Conservation (phyloP, 768 basidiomycete genomes). For the Xerocomellus amylosporus region DNA sequence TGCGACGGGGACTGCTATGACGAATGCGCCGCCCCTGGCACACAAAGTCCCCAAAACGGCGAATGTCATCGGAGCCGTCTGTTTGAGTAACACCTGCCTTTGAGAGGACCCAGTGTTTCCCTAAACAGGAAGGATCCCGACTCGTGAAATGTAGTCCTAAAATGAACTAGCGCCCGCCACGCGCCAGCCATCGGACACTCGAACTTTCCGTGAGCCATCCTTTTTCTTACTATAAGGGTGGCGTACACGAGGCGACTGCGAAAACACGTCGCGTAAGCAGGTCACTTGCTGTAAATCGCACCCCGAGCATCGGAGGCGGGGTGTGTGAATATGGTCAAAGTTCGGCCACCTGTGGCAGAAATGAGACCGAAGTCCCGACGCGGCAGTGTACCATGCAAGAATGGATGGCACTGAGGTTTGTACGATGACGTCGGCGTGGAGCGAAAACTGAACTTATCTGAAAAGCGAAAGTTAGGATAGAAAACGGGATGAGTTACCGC, state of each 20-base stretch:
- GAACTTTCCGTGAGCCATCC: background rate
- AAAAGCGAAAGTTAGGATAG: background rate
- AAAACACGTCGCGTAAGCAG: background rate
- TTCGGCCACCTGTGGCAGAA: background rate
- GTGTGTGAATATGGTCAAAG: background rate
- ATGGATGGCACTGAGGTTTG: background rate
- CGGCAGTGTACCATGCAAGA: background rate
- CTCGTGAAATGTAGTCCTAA: background rate
- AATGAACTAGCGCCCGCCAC: conserved; percentile 8
- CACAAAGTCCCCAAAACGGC: background rate
- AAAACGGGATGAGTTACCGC: background rate
- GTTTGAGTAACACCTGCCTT: conserved; percentile 17
- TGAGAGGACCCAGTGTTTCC: background rate
- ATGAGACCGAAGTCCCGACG: background rate
- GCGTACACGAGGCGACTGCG: background rate
- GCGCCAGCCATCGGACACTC: conserved; percentile 4
- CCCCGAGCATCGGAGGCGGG: background rate
- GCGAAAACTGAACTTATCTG: background rate
- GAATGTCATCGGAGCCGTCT: conserved; percentile 7
- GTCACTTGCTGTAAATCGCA: conserved; percentile 22
- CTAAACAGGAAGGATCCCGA: background rate
- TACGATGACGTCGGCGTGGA: background rate
- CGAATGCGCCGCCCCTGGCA: background rate
- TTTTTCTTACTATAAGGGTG: background rate
- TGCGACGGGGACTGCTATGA: background rate